A percentile compares a stretch with the other conserved stretches of the same genome.
Conservation (phyloP, 495 filamentous ascomycete species). For the Immersiella caudata region DNA sequence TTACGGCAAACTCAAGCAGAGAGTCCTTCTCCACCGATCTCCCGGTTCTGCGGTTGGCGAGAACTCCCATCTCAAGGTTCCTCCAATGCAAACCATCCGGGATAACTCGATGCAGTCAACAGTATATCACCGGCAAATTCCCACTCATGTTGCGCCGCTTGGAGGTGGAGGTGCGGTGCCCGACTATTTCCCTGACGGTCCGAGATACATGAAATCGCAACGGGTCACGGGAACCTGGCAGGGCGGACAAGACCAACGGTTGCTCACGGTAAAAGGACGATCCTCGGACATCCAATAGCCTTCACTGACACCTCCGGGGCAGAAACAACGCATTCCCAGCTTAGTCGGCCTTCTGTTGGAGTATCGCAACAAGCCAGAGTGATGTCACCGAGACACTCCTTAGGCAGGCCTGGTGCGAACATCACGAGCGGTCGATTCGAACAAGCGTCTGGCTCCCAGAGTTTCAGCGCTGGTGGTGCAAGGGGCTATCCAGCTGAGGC, state of each 20-base stretch:
- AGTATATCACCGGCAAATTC: not conserved
- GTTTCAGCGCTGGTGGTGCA: not conserved
- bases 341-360: not conserved
- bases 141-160: not conserved
- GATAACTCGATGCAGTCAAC: not conserved
- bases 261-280: not conserved
- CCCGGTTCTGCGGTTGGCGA: conserved; percentile 67
- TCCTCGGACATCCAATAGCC: not conserved
- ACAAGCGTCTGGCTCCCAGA: not conserved
- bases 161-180: not conserved
- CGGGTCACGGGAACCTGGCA: not conserved
- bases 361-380: not conserved
- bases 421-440: not conserved
- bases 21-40: conserved; percentile 68
- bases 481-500: not conserved
- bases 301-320: not conserved
- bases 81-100: not conserved
- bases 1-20: conserved; percentile 80
- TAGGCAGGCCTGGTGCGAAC: not conserved
- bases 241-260: not conserved
- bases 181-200: not conserved
- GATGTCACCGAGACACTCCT: not conserved
- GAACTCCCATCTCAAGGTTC: not conserved
- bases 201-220: not conserved
- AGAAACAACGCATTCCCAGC: not conserved